Evolutionary conservation across 306 rosid genomes (phyloP).

Genomic region (Citrullus mucosospermus): DNA sequence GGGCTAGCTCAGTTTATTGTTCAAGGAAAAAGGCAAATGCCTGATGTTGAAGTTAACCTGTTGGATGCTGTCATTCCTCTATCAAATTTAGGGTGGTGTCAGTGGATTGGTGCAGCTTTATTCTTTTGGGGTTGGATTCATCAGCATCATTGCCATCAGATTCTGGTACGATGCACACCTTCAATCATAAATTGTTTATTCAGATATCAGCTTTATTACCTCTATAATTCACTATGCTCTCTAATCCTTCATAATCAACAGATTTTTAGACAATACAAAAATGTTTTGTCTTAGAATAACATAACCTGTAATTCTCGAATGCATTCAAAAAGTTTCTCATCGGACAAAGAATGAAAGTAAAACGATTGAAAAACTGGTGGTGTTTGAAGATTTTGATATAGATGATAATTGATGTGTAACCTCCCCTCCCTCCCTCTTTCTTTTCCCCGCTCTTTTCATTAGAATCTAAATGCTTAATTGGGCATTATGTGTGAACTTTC

Average conservation of each 20-base stretch:
- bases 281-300: neutral
- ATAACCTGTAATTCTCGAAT: neutral
- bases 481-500: neutral
- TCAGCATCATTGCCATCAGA: constrained; percentile 58
- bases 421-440: too few relatives aligned
- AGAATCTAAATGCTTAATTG: neutral
- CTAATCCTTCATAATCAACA: neutral
- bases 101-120: constrained; percentile 57
- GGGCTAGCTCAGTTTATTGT: constrained; percentile 50
- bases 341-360: neutral
- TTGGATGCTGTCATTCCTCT: constrained; percentile 47
- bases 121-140: constrained; percentile 86
- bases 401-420: too few relatives aligned
- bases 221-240: neutral
- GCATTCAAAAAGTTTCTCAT: neutral
- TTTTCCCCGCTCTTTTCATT: too few relatives aligned
- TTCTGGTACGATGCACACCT: constrained; percentile 57
- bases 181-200: neutral
- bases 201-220: neutral
- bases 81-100: constrained; percentile 57
- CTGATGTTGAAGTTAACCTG: constrained; percentile 30
- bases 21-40: constrained; percentile 55
- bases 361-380: neutral
- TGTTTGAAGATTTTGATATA: too few relatives aligned
- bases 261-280: neutral